Conservation (phyloP, 2,329 filamentous ascomycete species). For the Penicillium brevicompactum region DNA sequence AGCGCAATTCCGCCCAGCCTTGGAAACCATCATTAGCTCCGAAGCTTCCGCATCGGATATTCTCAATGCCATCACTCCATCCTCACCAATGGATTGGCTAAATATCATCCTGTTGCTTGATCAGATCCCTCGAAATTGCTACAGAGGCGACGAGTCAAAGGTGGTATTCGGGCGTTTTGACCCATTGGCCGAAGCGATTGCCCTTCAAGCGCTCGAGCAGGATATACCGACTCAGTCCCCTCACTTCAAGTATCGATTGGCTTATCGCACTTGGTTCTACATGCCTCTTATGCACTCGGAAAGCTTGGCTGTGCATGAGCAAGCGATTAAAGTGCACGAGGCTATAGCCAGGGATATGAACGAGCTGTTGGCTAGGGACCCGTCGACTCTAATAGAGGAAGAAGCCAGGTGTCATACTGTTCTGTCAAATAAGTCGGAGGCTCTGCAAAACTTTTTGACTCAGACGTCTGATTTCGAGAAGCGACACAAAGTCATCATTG, state of each 20-base stretch:
- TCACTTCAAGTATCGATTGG: slow-evolving; percentile 37
- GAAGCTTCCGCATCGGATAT: slow-evolving; percentile 17
- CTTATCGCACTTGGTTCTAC: slow-evolving; percentile 59
- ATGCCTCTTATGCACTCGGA: slow-evolving; percentile 62
- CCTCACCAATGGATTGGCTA: slow-evolving; percentile 36
- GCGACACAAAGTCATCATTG: slow-evolving; percentile 27
- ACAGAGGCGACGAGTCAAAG: slow-evolving; percentile 51
- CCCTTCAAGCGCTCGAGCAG: slow-evolving; percentile 38
- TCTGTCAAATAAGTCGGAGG: slow-evolving; percentile 13
- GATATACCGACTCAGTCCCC: slow-evolving; percentile 29
- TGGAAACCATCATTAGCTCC: slow-evolving; percentile 19
- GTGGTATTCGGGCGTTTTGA: slow-evolving; percentile 61
- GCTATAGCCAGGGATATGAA: slow-evolving; percentile 20
- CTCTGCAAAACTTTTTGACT: slow-evolving; percentile 11
- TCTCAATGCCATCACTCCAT: slow-evolving; percentile 16
- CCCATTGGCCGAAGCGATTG: slow-evolving; percentile 53
- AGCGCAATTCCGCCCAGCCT: slow-evolving; percentile 19
- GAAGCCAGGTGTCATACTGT: slow-evolving; percentile 17
- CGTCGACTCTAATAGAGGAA: slow-evolving; percentile 11
- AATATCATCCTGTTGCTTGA: slow-evolving; percentile 62
- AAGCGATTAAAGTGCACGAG: slow-evolving; percentile 17
- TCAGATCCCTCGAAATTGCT: slow-evolving; percentile 65
- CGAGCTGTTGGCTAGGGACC: slow-evolving; percentile 12
- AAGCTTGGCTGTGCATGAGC: slow-evolving; percentile 20
- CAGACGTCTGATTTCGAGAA: slow-evolving; percentile 20